Conservation (phyloP, 306 rosid genomes). For the Dalbergia cultrata region DNA sequence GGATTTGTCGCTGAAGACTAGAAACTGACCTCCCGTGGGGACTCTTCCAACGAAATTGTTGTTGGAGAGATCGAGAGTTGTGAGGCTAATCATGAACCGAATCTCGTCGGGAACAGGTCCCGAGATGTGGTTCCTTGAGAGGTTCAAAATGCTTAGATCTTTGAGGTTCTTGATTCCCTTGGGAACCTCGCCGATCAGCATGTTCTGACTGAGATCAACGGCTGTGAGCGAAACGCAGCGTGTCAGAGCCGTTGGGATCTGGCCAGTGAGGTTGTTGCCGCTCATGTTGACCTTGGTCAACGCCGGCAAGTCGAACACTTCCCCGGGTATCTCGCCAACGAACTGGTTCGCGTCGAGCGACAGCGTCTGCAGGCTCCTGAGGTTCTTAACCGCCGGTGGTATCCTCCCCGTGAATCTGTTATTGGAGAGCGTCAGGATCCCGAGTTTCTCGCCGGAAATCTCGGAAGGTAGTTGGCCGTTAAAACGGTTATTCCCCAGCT, state of each 20-base stretch:
- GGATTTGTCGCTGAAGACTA: constrained; percentile 61
- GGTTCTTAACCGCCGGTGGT: constrained; percentile 62
- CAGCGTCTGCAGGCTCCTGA: constrained; percentile 57
- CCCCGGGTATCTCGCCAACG: constrained; percentile 60
- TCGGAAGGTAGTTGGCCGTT: constrained; percentile 65
- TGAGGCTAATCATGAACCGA: constrained; percentile 70
- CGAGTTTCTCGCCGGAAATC: constrained; percentile 56
- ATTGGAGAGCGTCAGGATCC: constrained; percentile 58
- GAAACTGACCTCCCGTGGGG: constrained; percentile 75
- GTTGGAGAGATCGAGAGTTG: constrained; percentile 71
- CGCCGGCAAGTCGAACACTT: constrained; percentile 49
- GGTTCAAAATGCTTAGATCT: constrained; percentile 64
- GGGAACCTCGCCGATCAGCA: constrained; percentile 66
- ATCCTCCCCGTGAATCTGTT: constrained; percentile 69
- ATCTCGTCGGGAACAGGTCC: constrained; percentile 73
- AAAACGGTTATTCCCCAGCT: constrained; percentile 59
- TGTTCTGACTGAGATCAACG: constrained; percentile 70
- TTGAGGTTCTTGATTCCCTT: constrained; percentile 54
- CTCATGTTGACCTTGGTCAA: constrained; percentile 64
- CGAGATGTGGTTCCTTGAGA: constrained; percentile 61
- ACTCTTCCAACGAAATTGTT: constrained; percentile 67
- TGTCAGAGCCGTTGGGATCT: constrained; percentile 58
- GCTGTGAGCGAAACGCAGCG: constrained; percentile 56
- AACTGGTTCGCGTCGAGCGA: constrained; percentile 64
- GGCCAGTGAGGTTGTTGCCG: constrained; percentile 64